Percentiles rank a stretch among this genome's conserved stretches.
Evolutionary conservation across 371 early-diverging fungal species (phyloP).

Genomic region (Mucor mucedo): DNA sequence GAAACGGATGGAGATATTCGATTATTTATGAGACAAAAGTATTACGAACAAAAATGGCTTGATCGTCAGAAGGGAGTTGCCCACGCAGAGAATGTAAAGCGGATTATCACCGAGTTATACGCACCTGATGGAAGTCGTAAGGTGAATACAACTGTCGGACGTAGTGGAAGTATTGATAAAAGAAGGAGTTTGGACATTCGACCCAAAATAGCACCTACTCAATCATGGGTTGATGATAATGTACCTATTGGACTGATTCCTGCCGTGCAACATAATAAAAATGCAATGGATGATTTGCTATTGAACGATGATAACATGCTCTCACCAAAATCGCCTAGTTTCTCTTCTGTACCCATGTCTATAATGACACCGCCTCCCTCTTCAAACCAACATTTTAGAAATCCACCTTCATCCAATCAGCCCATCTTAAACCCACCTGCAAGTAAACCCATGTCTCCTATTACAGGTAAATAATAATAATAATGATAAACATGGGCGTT

Average conservation of each 20-base stretch:
- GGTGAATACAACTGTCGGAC: background rate
- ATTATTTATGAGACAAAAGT: conserved; percentile 53
- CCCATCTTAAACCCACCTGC: background rate
- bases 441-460: too few species aligned
- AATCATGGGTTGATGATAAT: conserved; percentile 38
- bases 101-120: conserved; percentile 32
- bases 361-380: background rate
- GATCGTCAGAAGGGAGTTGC: conserved; percentile 26
- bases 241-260: conserved; percentile 31
- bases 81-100: conserved; percentile 37
- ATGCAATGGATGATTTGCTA: conserved; percentile 10
- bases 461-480: background rate
- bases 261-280: conserved; percentile 9
- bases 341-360: background rate
- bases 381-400: background rate
- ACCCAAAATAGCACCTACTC: conserved; percentile 9
- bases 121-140: conserved; percentile 27
- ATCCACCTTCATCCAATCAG: background rate
- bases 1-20: conserved; percentile 48
- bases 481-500: background rate
- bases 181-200: conserved; percentile 8
- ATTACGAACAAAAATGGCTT: conserved; percentile 55
- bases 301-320: conserved; percentile 20
- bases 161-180: conserved; percentile 7
- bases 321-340: conserved; percentile 24